Base-by-base conservation (phyloP, 495 filamentous ascomycete genomes). In the Neurospora sp. region DNA sequence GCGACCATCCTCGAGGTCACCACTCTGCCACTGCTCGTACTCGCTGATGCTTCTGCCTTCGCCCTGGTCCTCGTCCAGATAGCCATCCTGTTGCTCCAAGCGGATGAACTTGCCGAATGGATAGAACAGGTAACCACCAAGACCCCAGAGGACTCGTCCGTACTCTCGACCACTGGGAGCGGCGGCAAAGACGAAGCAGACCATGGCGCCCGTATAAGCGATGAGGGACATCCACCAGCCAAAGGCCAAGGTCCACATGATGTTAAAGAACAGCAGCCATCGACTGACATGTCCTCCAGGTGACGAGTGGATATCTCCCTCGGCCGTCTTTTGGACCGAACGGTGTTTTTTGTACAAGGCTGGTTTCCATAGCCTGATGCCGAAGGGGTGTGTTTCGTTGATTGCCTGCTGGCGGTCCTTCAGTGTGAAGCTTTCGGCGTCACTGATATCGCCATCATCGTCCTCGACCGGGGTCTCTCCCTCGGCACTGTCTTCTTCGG, bases 11-110 rank as follows among this genome's bases (percentile, higher is more conserved):
- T 99, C 96, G 42, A 99, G 84, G 79, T 99, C 96, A 44, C 96
- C 96, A 76, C 91, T 97, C 80, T 99, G 96, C 96, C 96, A 99
- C 80, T 97, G 94, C 80, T 98, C 96, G 81, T 99, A 99, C 82
- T 99, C 96, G 78, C 93, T 97, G 79, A 99, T 98, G 81, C 94
- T 98, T 77, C 96, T 88, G n/a, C 96, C 96, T 82, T 99, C 96
- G n/a, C 94, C 96, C 77, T 97, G 90, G 80, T 99, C 96, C 81
- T 99, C 96, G 75, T 98, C 93, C 31, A 93, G 87, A 80, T 99
- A 99, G 40, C 91, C 90, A 77, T 98, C 96, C 76, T 99, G 94
- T 75, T 93, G 92, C 76, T 96, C 90, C 37, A 99, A 87, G 69
- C 93, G 91, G 71, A 99, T 93, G 78, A 95, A 98, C 73, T 96